phyloP scores from a whole-genome alignment of 2,329 filamentous ascomycete species.

The Conoideocrella luteorostrata region DNA sequence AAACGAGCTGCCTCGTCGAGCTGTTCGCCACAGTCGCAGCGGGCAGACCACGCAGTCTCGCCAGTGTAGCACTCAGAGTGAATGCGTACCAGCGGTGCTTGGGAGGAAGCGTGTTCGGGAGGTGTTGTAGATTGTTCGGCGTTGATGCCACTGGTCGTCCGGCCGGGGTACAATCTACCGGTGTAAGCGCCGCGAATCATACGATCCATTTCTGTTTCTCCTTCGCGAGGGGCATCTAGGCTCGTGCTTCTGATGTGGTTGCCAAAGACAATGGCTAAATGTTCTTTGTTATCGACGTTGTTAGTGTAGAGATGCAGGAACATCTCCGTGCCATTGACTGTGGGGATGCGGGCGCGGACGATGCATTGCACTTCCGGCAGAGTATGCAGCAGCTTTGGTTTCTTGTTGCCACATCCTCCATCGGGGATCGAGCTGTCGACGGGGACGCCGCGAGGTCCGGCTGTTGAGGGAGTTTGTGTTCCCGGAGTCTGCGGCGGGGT shows the following conservation, averaged over 20 bases:
- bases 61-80: slow-evolving; percentile 98
- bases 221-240: slow-evolving; percentile 63
- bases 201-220: slow-evolving; percentile 80
- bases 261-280: slow-evolving; percentile 94
- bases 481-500: slow-evolving; percentile 64
- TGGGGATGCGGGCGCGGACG: slow-evolving; percentile 91
- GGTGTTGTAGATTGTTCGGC: slow-evolving; percentile 10
- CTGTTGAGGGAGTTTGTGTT: slow-evolving; percentile 42
- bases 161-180: slow-evolving; percentile 77
- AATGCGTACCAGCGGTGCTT: slow-evolving; percentile 74
- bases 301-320: slow-evolving; percentile 94
- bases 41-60: slow-evolving; percentile 95
- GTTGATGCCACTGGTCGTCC: slow-evolving; percentile 60
- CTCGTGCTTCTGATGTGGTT: slow-evolving; percentile 69
- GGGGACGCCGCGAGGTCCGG: slow-evolving; percentile 45
- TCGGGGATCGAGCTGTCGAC: slow-evolving; percentile 53
- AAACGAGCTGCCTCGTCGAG: slow-evolving; percentile 90
- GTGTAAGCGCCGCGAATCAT: slow-evolving; percentile 94
- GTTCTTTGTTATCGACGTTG: slow-evolving; percentile 88
- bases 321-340: slow-evolving; percentile 88
- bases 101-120: slow-evolving; percentile 6
- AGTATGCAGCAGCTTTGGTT: slow-evolving; percentile 65
- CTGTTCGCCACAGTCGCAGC: slow-evolving; percentile 97
- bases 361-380: slow-evolving; percentile 87
- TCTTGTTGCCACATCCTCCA: slow-evolving; percentile 55